phyloP scores from a whole-genome alignment of 2,329 filamentous ascomycete species.

The Beauveria sp. region DNA sequence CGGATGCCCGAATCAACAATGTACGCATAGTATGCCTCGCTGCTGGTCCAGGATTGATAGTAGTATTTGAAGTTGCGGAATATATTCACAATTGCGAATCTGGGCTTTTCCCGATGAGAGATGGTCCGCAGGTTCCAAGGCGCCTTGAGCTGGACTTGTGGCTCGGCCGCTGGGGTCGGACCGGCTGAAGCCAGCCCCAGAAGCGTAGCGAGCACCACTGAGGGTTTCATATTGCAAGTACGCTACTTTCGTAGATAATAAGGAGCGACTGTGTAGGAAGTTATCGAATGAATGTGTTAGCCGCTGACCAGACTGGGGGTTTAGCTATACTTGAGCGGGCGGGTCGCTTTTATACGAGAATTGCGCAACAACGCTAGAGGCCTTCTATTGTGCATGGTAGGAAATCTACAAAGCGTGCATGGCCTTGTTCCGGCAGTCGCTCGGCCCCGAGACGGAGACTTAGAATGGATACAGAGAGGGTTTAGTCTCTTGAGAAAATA shows the following conservation, averaged over 20 bases:
- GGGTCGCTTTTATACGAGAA: no score
- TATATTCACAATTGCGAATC: neutral
- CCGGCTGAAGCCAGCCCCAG: neutral
- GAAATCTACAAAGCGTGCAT: no score
- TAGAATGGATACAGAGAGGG: no score
- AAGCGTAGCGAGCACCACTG: neutral
- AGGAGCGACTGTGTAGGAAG: neutral
- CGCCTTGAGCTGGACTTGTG: conserved; percentile 26
- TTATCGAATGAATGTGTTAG: neutral
- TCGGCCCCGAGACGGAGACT: no score
- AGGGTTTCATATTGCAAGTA: neutral
- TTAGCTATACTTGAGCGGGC: no score
- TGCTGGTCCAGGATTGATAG: neutral
- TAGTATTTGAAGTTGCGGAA: neutral
- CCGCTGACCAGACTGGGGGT: neutral
- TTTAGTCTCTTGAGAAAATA: no score
- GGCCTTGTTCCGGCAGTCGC: no score
- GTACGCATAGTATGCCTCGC: neutral
- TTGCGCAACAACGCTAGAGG: no score
- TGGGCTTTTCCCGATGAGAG: neutral
- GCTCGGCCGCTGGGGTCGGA: neutral
- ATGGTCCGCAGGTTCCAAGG: neutral
- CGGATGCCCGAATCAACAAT: conserved; percentile 21
- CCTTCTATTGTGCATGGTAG: no score
- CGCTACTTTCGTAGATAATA: neutral